These are phyloP conservation scores for Sclerotinia subarctica DNA, from an alignment of 2,329 filamentous ascomycete genomes.

Conservation along the genomic window DNA sequence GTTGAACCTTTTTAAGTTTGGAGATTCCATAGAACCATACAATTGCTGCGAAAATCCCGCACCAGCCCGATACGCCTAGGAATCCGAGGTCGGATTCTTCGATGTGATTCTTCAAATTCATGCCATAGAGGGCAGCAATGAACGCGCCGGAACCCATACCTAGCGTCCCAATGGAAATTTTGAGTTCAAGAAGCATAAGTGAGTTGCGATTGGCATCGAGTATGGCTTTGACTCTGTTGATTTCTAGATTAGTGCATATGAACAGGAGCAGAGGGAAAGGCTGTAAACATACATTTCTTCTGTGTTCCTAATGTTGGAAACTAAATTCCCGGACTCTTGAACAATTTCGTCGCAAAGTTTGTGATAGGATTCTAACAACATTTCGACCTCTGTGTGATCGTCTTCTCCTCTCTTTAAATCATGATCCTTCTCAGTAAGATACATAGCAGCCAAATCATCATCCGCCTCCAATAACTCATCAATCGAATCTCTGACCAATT, in stretches of 20 bases:
- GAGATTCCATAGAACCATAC: conserved; percentile 81
- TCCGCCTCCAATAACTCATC: conserved; percentile 95
- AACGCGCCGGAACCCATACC: conserved; percentile 95
- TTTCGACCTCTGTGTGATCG: conserved; percentile 94
- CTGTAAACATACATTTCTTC: conserved; percentile 79
- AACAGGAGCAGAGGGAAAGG: not conserved
- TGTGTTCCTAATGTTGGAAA: conserved; percentile 93
- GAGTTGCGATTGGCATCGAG: conserved; percentile 97
- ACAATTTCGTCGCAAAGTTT: conserved; percentile 98
- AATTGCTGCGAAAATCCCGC: conserved; percentile 67
- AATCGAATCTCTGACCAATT: conserved; percentile 88
- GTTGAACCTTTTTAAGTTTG: conserved; percentile 81
- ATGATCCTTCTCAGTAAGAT: conserved; percentile 81
- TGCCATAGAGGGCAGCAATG: conserved; percentile 96
- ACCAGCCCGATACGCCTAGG: conserved; percentile 66
- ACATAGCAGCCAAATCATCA: conserved; percentile 93
- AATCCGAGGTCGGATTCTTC: conserved; percentile 92
- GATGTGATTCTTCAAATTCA: conserved; percentile 99
- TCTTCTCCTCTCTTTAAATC: conserved; percentile 72
- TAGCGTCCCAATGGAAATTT: conserved; percentile 91
- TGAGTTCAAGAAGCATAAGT: conserved; percentile 94
- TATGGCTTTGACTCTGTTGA: conserved; percentile 80
- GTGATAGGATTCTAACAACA: conserved; percentile 95
- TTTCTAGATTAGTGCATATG: not conserved
- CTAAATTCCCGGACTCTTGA: conserved; percentile 87